Base-by-base conservation (phyloP, 352 stramenopile genomes). In the Peronospora farinosa region DNA sequence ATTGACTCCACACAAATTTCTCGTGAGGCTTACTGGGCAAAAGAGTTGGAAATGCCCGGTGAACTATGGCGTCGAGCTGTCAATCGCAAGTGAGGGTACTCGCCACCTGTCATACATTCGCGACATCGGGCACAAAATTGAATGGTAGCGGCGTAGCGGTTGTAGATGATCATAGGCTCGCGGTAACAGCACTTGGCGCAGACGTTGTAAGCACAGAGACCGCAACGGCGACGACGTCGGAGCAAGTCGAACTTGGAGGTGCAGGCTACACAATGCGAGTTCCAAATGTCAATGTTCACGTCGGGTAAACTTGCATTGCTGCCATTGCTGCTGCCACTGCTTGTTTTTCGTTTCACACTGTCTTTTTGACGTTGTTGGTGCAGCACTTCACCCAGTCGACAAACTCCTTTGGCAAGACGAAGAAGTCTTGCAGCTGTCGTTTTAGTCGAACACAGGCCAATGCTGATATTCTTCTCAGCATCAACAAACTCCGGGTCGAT, bases 141-240 rank as follows among this genome's bases (percentile, higher is more conserved):
- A 42, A 69, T 65, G 10, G 56, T 63, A 7, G 64, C 55, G 7
- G 53, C 54, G 38, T 70, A 70, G 4, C 65, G 57, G 39, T 65
- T 68, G 50, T 70, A 69, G 46, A 69, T 74, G 38, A 70, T 40
- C 49, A 74, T 68, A 17, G 60, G 61, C 30, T 70, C 65, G 3
- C 52, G 56, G 28, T 60, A 63, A 50, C 51, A 68, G 25, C 65
- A 74, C 35, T 70, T 66, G 1, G 56, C 28, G 15, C 60, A 74
- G 3, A 54, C 61, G 38, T 63, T 53, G 43, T 70, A 74, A n/a
- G 55, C 51, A 28, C 65, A 74, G 0, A 74, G 61, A 28, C 63
- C 57, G 21, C 64, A 73, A 9, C 56, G 64, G 16, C 52, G 51
- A n/a, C 54, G 52, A 5, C 60, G 60, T 37, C 49, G 52, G 10